Conservation (phyloP, 345 rosid genomes). For the Ailanthus altissimus region DNA sequence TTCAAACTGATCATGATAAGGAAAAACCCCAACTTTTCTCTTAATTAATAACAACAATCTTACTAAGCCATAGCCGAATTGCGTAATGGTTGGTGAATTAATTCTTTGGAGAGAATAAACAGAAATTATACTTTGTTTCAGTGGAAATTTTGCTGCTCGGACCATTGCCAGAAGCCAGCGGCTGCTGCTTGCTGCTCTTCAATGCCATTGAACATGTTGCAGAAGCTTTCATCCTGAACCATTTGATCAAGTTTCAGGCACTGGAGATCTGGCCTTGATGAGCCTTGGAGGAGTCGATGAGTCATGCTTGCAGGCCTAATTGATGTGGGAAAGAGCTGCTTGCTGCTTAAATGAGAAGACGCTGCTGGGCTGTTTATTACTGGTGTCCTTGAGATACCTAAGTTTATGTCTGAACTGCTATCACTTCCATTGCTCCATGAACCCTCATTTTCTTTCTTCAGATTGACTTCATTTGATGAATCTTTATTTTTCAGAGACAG, state of each 20-base stretch:
- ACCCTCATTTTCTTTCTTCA: conserved; percentile 59
- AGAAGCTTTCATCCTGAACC: conserved; percentile 58
- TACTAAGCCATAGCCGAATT: conserved; percentile 18
- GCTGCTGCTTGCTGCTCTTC: conserved; percentile 55
- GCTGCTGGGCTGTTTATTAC: conserved; percentile 42
- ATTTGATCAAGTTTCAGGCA: conserved; percentile 48
- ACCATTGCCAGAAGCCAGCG: conserved; percentile 69
- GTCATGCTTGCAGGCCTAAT: conserved; percentile 50
- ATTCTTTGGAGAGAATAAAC: conserved; percentile 18
- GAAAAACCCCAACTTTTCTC: conserved; percentile 22
- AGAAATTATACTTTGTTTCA: conserved; percentile 24
- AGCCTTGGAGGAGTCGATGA: conserved; percentile 46
- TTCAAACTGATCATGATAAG: conserved; percentile 13
- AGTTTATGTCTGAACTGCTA: conserved; percentile 55
- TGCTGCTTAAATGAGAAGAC: conserved; percentile 40
- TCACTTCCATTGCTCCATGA: conserved; percentile 82
- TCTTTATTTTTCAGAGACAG: conserved; percentile 55
- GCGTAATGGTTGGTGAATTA: conserved; percentile 15
- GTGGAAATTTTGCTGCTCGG: conserved; percentile 62
- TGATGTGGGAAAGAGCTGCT: conserved; percentile 54
- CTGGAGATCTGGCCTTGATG: conserved; percentile 48
- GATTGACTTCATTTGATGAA: conserved; percentile 44
- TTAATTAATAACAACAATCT: conserved; percentile 13
- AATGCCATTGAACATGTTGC: conserved; percentile 69
- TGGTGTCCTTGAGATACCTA: conserved; percentile 49